Evolutionary conservation across 768 basidiomycete species (phyloP).

Genomic region (Leucocoprinus birnbaumii): DNA sequence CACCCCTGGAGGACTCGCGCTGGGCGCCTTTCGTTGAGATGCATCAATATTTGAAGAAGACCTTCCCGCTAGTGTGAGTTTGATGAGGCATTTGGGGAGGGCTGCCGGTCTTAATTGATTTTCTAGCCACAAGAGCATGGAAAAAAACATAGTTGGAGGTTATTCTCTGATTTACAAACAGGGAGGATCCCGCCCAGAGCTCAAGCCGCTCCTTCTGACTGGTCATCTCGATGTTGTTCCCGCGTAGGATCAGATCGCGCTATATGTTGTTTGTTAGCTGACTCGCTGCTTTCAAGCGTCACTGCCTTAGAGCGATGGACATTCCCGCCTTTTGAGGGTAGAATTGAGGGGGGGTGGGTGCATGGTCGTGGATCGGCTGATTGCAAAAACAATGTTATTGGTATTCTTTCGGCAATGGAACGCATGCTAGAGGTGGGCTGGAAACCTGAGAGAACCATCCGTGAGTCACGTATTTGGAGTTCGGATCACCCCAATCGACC

Average conservation of each 20-base stretch:
- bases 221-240: slow-evolving; percentile 29
- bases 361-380: slow-evolving; percentile 28
- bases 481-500: background rate
- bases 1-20: slow-evolving; percentile 21
- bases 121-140: slow-evolving; percentile 18
- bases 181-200: slow-evolving; percentile 14
- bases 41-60: slow-evolving; percentile 21
- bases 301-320: slow-evolving; percentile 26
- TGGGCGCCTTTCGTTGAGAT: slow-evolving; percentile 25
- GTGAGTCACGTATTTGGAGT: slow-evolving; percentile 10
- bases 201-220: slow-evolving; percentile 27
- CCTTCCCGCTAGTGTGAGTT: slow-evolving; percentile 26
- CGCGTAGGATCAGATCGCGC: slow-evolving; percentile 17
- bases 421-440: slow-evolving; percentile 21
- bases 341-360: slow-evolving; percentile 24
- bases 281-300: slow-evolving; percentile 15
- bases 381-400: slow-evolving; percentile 30
- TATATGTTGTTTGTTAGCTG: background rate
- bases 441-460: slow-evolving; percentile 23
- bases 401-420: slow-evolving; percentile 27
- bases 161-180: slow-evolving; percentile 25
- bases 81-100: too few relatives aligned
- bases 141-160: slow-evolving; percentile 20
- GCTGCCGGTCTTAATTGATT: too few relatives aligned
- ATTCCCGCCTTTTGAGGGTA: slow-evolving; percentile 26